phyloP scores from a whole-genome alignment of 139 green algal species.

The Chlorella sorokiniana region DNA sequence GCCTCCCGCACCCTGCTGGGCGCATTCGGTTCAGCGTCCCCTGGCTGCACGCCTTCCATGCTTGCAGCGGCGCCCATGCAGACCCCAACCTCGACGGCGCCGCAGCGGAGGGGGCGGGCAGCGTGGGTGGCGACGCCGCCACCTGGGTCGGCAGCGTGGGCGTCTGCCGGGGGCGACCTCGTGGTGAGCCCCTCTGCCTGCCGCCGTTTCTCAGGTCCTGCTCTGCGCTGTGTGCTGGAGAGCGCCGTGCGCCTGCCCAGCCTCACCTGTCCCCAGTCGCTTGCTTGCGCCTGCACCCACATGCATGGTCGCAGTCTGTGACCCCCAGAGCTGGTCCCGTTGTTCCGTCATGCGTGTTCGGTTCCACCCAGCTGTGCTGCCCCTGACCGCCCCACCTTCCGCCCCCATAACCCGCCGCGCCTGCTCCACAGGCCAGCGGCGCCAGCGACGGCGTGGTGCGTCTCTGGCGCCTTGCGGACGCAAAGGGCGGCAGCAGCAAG shows the following conservation, averaged over 20 bases:
- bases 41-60: background rate
- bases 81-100: background rate
- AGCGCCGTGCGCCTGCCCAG: no score
- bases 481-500: slow-evolving; percentile 25
- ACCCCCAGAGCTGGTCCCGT: no score
- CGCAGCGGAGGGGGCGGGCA: slow-evolving; percentile 24
- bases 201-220: background rate
- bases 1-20: no score
- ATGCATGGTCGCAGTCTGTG: no score
- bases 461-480: slow-evolving; percentile 70
- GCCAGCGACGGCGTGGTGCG: slow-evolving; percentile 87
- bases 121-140: slow-evolving; percentile 41
- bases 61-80: slow-evolving; percentile 7
- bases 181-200: slow-evolving; percentile 60
- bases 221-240: background rate
- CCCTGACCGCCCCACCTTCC: background rate
- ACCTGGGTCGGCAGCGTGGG: slow-evolving; percentile 85
- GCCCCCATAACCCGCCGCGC: background rate
- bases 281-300: no score
- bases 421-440: slow-evolving; percentile 63
- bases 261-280: no score
- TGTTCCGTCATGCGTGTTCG: background rate
- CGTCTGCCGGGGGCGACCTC: slow-evolving; percentile 75
- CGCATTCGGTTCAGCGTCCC: background rate
- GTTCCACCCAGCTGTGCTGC: background rate